phyloP scores from a whole-genome alignment of 1,284 basidiomycete genomes.

The Moniliophthora roreri region DNA sequence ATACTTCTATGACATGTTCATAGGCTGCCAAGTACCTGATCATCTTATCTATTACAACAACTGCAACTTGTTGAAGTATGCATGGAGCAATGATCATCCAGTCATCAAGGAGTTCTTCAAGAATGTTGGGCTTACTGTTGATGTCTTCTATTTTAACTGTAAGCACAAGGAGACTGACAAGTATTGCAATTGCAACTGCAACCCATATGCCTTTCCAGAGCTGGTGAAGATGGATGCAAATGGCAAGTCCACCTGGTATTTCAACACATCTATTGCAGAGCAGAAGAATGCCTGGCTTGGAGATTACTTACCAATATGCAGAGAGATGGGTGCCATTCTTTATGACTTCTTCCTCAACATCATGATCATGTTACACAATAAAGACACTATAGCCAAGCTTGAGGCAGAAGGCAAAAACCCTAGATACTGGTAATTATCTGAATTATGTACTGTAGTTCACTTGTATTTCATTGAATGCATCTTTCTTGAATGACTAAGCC shows the following conservation, averaged over 20 bases:
- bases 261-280: slow-evolving; percentile 1
- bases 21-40: not conserved
- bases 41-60: slow-evolving; percentile 1
- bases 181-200: not conserved
- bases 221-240: not conserved
- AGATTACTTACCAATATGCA: not conserved
- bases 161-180: not conserved
- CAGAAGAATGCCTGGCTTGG: slow-evolving; percentile 1
- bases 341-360: not conserved
- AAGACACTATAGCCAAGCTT: not conserved
- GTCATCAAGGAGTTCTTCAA: not conserved
- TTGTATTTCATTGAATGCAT: not conserved
- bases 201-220: slow-evolving; percentile 1
- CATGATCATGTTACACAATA: not conserved
- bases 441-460: no score
- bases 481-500: not conserved
- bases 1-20: not conserved
- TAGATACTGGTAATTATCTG: not conserved
- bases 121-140: not conserved
- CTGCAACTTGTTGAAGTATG: slow-evolving; percentile 1
- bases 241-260: not conserved
- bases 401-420: not conserved
- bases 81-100: not conserved
- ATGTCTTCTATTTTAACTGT: not conserved
- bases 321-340: not conserved